Evolutionary conservation across 2,329 filamentous ascomycete species (phyloP).

Genomic region (Diaporthe australafricana): DNA sequence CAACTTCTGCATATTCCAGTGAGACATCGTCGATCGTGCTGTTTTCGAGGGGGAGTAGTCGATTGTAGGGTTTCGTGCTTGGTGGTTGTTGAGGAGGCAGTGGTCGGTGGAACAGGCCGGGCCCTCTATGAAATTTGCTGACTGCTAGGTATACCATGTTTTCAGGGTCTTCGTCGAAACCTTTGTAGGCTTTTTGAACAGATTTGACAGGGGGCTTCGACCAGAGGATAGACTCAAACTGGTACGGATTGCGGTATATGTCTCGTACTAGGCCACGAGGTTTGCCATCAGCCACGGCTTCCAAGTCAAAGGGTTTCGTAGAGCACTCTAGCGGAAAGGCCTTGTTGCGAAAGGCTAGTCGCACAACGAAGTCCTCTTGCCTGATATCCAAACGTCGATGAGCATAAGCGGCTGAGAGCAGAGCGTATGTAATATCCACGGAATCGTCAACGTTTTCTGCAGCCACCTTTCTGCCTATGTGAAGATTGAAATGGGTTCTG

Average conservation of each 20-base stretch:
- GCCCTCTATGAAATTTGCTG: constrained; percentile 62
- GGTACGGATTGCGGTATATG: constrained; percentile 48
- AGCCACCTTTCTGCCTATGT: constrained; percentile 44
- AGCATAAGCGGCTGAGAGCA: constrained; percentile 60
- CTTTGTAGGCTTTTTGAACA: constrained; percentile 51
- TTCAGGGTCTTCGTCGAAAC: constrained; percentile 52
- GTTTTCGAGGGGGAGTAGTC: constrained; percentile 58
- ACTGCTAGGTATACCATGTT: constrained; percentile 63
- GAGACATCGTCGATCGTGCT: constrained; percentile 63
- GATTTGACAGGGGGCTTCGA: constrained; percentile 56
- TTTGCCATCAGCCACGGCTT: constrained; percentile 39
- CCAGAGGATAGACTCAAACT: constrained; percentile 54
- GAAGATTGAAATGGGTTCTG: constrained; percentile 50
- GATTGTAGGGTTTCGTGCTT: constrained; percentile 55
- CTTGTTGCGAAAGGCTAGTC: constrained; percentile 47
- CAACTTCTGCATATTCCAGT: constrained; percentile 59
- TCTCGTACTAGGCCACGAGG: constrained; percentile 55
- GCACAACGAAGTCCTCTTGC: constrained; percentile 56
- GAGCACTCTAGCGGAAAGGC: constrained; percentile 47
- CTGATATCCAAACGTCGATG: constrained; percentile 56
- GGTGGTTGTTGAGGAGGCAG: constrained; percentile 35
- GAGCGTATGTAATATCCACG: constrained; percentile 57
- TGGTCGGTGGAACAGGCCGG: constrained; percentile 67
- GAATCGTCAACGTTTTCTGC: constrained; percentile 36
- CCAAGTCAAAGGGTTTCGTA: constrained; percentile 42